Conservation (phyloP, 1,284 basidiomycete genomes). For the Volvariella volvacea region DNA sequence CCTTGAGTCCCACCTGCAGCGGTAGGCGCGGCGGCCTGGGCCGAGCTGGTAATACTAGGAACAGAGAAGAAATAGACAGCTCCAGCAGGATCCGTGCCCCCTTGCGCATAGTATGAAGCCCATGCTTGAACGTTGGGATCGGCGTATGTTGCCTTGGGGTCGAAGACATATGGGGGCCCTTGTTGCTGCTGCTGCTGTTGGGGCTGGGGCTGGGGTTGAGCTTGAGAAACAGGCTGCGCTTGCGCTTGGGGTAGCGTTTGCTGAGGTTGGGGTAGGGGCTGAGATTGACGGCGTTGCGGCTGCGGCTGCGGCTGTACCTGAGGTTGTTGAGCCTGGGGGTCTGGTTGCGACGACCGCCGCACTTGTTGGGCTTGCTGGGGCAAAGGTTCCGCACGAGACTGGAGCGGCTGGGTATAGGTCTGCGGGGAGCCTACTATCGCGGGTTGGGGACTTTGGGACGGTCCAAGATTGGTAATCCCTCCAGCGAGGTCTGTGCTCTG, state of each 20-base stretch:
- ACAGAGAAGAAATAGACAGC: slow-evolving; percentile 70
- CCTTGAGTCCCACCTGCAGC: too few relatives aligned
- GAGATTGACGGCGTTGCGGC: slow-evolving; percentile 14
- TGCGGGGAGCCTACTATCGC: too few relatives aligned
- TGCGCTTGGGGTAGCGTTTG: slow-evolving; percentile 17
- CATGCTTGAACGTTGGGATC: slow-evolving; percentile 75
- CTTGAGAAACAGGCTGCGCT: slow-evolving; percentile 17
- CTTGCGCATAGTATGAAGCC: slow-evolving; percentile 75
- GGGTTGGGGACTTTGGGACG: too few relatives aligned
- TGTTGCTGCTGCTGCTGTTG: slow-evolving; percentile 7
- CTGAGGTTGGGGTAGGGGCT: slow-evolving; percentile 14
- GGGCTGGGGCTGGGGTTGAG: slow-evolving; percentile 14
- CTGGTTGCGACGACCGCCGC: slow-evolving; percentile 15
- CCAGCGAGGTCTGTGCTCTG: too few relatives aligned
- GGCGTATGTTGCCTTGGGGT: slow-evolving; percentile 56
- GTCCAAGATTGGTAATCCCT: too few relatives aligned
- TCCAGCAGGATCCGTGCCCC: slow-evolving; percentile 62
- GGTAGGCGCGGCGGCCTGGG: too few relatives aligned
- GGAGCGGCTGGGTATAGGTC: too few relatives aligned
- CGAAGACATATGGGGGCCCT: slow-evolving; percentile 66
- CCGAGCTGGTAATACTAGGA: slow-evolving; percentile 36
- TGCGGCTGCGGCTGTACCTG: slow-evolving; percentile 6
- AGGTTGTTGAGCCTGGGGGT: slow-evolving; percentile 10
- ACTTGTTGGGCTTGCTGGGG: too few relatives aligned
- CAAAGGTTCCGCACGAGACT: too few relatives aligned